phyloP scores from a whole-genome alignment of 2,329 filamentous ascomycete species.

The Paecilomyces formosus region DNA sequence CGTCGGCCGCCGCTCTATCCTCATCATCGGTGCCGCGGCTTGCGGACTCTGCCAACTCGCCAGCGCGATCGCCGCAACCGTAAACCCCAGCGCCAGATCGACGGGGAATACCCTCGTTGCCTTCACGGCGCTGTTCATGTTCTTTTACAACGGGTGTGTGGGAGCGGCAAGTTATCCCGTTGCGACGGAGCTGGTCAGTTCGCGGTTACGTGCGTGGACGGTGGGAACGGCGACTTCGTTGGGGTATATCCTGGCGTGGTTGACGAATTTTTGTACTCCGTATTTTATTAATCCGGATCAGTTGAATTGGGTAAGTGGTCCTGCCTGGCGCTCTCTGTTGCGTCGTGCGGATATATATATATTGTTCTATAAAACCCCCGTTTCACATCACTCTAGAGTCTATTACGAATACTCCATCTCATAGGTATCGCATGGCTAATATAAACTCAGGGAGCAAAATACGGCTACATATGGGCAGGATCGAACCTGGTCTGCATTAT shows the following conservation, averaged over 20 bases:
- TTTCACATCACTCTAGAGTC: too few relatives aligned
- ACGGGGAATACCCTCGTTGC: conserved; percentile 21
- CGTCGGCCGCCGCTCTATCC: conserved; percentile 40
- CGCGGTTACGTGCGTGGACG: conserved; percentile 26
- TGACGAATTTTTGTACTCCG: conserved; percentile 28
- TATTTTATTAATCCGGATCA: conserved; percentile 34
- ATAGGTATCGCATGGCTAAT: neutral
- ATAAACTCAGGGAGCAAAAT: conserved; percentile 12
- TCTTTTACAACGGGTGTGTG: conserved; percentile 27
- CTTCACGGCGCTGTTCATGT: conserved; percentile 28
- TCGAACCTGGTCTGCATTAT: conserved; percentile 9
- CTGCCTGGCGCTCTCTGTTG: too few relatives aligned
- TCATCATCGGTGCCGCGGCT: conserved; percentile 39
- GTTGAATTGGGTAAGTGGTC: conserved; percentile 26
- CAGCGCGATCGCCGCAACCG: conserved; percentile 32
- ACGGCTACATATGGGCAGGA: conserved; percentile 19
- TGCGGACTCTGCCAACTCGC: conserved; percentile 42
- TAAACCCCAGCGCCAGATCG: conserved; percentile 7
- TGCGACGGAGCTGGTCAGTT: conserved; percentile 17
- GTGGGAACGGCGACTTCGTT: conserved; percentile 25
- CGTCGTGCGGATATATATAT: too few relatives aligned
- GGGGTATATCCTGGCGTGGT: conserved; percentile 28
- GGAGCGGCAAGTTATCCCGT: conserved; percentile 25
- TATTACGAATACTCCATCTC: too few relatives aligned
- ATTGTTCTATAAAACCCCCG: too few relatives aligned